phyloP scores from a whole-genome alignment of 371 early-diverging fungal genomes.

The Mucor velutinosus region DNA sequence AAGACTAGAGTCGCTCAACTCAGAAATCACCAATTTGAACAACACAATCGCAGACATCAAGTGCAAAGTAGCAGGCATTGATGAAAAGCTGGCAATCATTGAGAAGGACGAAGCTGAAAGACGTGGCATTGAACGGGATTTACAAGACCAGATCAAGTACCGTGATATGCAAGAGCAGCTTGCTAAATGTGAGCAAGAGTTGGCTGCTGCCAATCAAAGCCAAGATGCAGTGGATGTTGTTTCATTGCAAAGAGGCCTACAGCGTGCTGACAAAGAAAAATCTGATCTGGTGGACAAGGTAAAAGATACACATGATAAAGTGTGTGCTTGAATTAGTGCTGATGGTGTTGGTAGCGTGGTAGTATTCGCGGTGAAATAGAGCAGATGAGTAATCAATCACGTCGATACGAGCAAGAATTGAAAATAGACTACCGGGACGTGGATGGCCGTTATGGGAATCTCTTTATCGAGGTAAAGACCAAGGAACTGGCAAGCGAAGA shows the following conservation, averaged over 20 bases:
- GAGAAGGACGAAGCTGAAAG: constrained; percentile 55
- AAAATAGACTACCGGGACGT: constrained; percentile 78
- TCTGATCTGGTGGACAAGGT: constrained; percentile 59
- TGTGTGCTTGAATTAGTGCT: not conserved
- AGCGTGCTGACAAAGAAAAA: constrained; percentile 44
- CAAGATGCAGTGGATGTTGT: constrained; percentile 26
- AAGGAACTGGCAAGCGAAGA: constrained; percentile 80
- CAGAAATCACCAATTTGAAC: constrained; percentile 10
- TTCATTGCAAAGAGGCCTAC: constrained; percentile 36
- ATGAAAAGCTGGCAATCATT: constrained; percentile 37
- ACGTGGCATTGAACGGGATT: constrained; percentile 56
- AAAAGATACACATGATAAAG: not conserved
- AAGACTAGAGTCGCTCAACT: constrained; percentile 7
- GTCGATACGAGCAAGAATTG: constrained; percentile 65
- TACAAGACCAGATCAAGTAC: constrained; percentile 71
- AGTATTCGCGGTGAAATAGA: constrained; percentile 82
- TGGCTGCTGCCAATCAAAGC: constrained; percentile 31
- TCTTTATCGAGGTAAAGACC: constrained; percentile 74
- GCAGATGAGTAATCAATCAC: constrained; percentile 78
- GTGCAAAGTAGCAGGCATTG: constrained; percentile 11
- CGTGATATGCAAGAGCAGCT: constrained; percentile 45
- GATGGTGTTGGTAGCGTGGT: constrained; percentile 52
- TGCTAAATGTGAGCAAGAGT: constrained; percentile 33
- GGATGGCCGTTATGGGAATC: constrained; percentile 65
- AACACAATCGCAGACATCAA: constrained; percentile 13